Percentiles rank a stretch among this genome's conserved stretches.
These are phyloP conservation scores for Clavulina sp. DNA, from an alignment of 768 basidiomycete species.

Conservation along the genomic window DNA sequence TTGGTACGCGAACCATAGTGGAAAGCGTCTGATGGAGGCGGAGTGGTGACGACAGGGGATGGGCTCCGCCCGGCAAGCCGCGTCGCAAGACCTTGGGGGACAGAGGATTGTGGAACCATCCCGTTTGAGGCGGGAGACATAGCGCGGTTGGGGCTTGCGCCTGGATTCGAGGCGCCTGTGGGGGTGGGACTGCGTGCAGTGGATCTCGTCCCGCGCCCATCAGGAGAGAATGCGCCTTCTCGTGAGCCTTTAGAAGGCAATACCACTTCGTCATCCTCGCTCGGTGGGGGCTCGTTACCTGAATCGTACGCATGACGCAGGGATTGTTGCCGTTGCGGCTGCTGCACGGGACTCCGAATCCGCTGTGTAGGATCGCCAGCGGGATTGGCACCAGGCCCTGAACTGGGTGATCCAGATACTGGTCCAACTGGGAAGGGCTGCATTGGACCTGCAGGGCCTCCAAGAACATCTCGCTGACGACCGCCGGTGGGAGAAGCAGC, in stretches of 20 bases:
- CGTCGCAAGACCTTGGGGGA: conserved; percentile 25
- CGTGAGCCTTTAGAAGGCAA: not conserved
- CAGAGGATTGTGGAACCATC: conserved; percentile 1
- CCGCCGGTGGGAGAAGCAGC: conserved; percentile 3
- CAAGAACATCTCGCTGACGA: not conserved
- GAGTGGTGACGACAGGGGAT: conserved; percentile 37
- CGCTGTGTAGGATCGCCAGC: not conserved
- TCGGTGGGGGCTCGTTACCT: not conserved
- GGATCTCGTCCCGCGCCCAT: not conserved
- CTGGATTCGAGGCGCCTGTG: conserved; percentile 14
- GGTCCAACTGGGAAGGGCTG: conserved; percentile 5
- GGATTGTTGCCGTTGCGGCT: conserved; percentile 2
- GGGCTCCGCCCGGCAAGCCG: conserved; percentile 35
- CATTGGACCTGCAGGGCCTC: not conserved
- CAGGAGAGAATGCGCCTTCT: conserved; percentile 4
- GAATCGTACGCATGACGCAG: not conserved
- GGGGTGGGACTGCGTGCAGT: conserved; percentile 7
- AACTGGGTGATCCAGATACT: too few species aligned
- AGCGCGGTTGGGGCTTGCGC: too few species aligned
- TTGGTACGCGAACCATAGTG: conserved; percentile 22
- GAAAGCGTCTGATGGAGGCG: conserved; percentile 43
- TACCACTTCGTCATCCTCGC: not conserved
- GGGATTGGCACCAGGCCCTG: not conserved
- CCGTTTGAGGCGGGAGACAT: conserved; percentile 40
- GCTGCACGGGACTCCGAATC: not conserved